Percentiles rank a stretch among this genome's conserved stretches.
phyloP scores from a whole-genome alignment of 176 grass and related monocot genomes.

The Urochloa ruziziensis region DNA sequence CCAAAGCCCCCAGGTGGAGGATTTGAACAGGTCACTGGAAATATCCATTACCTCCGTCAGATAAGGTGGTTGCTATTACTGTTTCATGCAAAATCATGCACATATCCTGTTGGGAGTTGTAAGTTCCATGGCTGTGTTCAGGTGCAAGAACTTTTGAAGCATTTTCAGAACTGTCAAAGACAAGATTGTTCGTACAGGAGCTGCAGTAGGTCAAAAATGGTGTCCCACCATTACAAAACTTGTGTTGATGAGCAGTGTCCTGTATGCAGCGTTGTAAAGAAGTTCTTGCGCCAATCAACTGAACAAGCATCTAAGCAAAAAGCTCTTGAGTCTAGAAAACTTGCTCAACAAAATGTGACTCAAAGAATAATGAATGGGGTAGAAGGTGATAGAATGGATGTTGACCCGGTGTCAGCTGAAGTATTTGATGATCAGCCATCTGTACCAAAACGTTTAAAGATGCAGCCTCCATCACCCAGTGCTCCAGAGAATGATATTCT shows the following conservation, averaged over 20 bases:
- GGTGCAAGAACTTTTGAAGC: conserved; percentile 75
- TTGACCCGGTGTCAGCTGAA: conserved; percentile 59
- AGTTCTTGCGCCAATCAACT: conserved; percentile 45
- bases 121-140: conserved; percentile 67
- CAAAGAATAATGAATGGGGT: conserved; percentile 43
- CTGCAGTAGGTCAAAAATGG: conserved; percentile 61
- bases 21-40: conserved; percentile 48
- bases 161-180: conserved; percentile 66
- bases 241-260: conserved; percentile 71
- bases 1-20: conserved; percentile 32
- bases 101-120: conserved; percentile 69
- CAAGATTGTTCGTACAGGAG: conserved; percentile 61
- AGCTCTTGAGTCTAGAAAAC: conserved; percentile 38
- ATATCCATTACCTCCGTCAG: conserved; percentile 68
- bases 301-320: conserved; percentile 54
- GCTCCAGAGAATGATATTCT: conserved; percentile 54
- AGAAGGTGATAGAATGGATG: conserved; percentile 67
- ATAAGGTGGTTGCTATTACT: conserved; percentile 76
- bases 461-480: conserved; percentile 34
- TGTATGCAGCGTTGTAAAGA: conserved; percentile 70
- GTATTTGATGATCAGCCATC: conserved; percentile 55
- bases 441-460: conserved; percentile 67
- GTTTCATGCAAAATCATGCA: conserved; percentile 81
- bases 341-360: conserved; percentile 46
- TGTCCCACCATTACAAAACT: conserved; percentile 67